Evolutionary conservation across 352 stramenopile species (phyloP), one percentile per base, ranked within the genome.

Genomic region (Thraustochytrium sp.): DNA sequence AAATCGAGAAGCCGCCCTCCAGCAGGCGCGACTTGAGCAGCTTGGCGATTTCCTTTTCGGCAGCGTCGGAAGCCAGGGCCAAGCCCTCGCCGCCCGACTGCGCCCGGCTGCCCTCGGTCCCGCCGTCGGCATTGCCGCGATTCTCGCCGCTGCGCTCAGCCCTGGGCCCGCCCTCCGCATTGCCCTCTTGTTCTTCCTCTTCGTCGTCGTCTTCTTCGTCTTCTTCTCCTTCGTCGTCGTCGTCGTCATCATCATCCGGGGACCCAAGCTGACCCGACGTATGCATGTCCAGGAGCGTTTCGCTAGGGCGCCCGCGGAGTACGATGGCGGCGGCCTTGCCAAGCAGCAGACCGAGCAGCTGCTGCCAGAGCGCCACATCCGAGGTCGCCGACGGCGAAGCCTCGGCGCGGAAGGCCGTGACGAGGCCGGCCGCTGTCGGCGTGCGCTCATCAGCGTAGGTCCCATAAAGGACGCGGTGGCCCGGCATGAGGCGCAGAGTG

Each of bases 401-500:
- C n/a, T n/a, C n/a, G 46, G 42, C 16, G 13, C 21, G 65, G 42
- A 13, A 77, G 11, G 65, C 65, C 8, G 64, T 64, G 26, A 68
- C 36, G 31, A 34, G 29, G 42, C 42, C 65, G 2, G 13, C 31
- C 1, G 8, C 38, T 40, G 5, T 23, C 11, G 44, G 44, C 63
- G 16, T 80, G 5, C 31, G 44, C 38, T 65, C 46, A 3, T 63
- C 68, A 46, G 16, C 11, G 38, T n/a, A 80, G 11, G 13, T 21
- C 1, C 68, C 68, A 8, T 75, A 13, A 42, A 80, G 76, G 0
- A 72, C 23, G 13, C 29, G 37, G 3, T 29, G 5, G 23, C 56
- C 75, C 34, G 75, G 63, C 55, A 84, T 56, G 21, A 84, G 42
- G 23, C 54, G 90, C 42, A 80, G n/a, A 3, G 37, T 75, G 29